phyloP scores from a whole-genome alignment of 768 basidiomycete genomes.

The Rubroboletus pulcherrimus region DNA sequence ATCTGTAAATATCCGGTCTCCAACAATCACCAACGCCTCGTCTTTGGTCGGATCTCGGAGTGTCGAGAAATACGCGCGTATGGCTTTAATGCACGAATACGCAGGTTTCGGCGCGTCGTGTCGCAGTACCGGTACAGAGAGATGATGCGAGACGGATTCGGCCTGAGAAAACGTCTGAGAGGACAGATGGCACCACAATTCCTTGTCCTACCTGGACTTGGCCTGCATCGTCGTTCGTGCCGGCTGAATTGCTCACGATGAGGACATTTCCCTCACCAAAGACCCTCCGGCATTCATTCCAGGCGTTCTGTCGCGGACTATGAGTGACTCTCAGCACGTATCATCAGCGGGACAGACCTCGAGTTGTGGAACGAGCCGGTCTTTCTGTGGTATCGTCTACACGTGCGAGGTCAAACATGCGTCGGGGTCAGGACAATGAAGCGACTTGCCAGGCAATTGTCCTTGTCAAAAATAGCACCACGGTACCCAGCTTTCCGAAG shows the following conservation, averaged over 20 bases:
- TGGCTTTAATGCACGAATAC: constrained; percentile 66
- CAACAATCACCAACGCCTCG: constrained; percentile 75
- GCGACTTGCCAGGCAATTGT: constrained; percentile 83
- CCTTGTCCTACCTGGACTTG: constrained; percentile 65
- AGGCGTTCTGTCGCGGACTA: constrained; percentile 52
- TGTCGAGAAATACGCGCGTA: constrained; percentile 72
- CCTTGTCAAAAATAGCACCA: constrained; percentile 95
- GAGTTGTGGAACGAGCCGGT: constrained; percentile 73
- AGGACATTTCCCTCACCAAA: constrained; percentile 82
- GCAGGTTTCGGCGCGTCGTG: constrained; percentile 79
- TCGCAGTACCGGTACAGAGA: constrained; percentile 77
- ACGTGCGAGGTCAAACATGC: background rate
- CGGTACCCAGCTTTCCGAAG: constrained; percentile 74
- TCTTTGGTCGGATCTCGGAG: constrained; percentile 52
- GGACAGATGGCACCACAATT: background rate
- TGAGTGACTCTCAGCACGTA: background rate
- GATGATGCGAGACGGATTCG: constrained; percentile 76
- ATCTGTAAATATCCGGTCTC: constrained; percentile 93
- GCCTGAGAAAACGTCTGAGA: constrained; percentile 47
- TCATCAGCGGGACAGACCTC: constrained; percentile 41
- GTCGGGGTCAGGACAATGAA: background rate
- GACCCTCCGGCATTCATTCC: constrained; percentile 63
- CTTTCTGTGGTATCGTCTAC: constrained; percentile 79
- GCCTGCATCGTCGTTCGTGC: constrained; percentile 71
- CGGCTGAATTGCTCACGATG: constrained; percentile 93